Conservation (phyloP, 1,139 yeast species). For the Suhomyces terraborum region DNA sequence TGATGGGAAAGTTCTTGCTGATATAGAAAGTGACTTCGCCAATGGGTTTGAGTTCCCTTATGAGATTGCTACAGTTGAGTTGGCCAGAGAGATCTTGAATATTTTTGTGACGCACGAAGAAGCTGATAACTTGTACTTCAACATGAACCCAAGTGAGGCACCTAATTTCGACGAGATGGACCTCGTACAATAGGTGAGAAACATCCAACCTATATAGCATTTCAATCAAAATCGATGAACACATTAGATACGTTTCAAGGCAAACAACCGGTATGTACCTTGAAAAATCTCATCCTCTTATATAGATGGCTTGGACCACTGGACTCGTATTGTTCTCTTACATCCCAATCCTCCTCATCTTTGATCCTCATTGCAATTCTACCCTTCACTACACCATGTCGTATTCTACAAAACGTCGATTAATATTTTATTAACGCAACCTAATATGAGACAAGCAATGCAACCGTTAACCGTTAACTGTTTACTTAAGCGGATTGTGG, state of each 20-base stretch:
- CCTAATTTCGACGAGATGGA: conserved; percentile 31
- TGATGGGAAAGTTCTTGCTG: conserved; percentile 25
- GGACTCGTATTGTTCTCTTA: too few relatives aligned
- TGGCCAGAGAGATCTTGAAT: conserved; percentile 72
- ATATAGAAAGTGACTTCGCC: conserved; percentile 43
- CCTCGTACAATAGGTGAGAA: conserved; percentile 9
- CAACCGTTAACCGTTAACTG: conserved; percentile 15
- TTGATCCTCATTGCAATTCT: not conserved
- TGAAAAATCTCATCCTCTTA: too few relatives aligned
- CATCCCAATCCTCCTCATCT: not conserved
- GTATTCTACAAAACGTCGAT: conserved; percentile 8
- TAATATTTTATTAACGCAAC: conserved; percentile 15
- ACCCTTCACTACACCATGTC: conserved; percentile 7
- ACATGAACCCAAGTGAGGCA: conserved; percentile 52
- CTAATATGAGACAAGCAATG: conserved; percentile 16
- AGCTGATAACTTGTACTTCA: conserved; percentile 70
- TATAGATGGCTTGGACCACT: too few relatives aligned
- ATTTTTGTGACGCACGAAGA: conserved; percentile 73
- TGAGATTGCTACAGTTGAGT: conserved; percentile 63
- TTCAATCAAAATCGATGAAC: too few relatives aligned
- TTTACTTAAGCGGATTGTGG: conserved; percentile 47
- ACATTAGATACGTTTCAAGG: too few relatives aligned
- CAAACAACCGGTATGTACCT: too few relatives aligned
- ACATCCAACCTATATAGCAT: too few relatives aligned
- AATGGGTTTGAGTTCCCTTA: conserved; percentile 67